Base-by-base conservation (phyloP, 495 filamentous ascomycete species). In the Trypethelium eluteriae region DNA sequence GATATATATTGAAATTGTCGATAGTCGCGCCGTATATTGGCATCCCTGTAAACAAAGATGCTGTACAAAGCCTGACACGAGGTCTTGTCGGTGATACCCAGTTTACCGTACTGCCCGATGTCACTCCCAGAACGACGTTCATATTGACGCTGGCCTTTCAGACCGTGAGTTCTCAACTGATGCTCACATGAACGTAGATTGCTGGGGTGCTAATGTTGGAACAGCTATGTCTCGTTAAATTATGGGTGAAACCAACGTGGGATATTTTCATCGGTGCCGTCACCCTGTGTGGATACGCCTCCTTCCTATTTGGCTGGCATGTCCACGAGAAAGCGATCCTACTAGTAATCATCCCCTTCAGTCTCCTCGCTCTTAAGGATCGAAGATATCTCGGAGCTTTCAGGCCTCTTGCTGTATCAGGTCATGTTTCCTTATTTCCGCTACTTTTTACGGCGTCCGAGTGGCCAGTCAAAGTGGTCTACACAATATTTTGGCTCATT, bases 291-390 rank as follows among this genome's bases (percentile, higher is more conserved):
- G 94, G 90, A 63, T 98, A 96, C 70, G 90, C 93, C 0, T 96
- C 94, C 0, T 98, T 98, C 79, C 83, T 98, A 32, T 97, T 98
- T 67, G 93, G 94, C 62, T 98, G 94, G 94, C 94, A 98, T 73
- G 94, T 98, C 25, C 94, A 98, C 71, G 94, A 98, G 72, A 98
- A 98, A 73, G 94, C 94, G 6, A 90, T 98, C 39, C 86, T 98
- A 14, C 82, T 97, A 62, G 89, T 98, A 71, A 90, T 98, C 71
- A 89, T 98, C 65, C 94, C 94, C 0, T 98, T 98, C 81, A 93
- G 89, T 71, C 83, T 98, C 66, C 89, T 98, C 65, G 93, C 94
- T 2, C 85, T 98, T 57, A 91, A 88, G 75, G 93, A 98, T 76
- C 85, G 94, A 14, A 87, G 94, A 36, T 91, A 96, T 73, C 87